These are phyloP conservation scores for Alternaria novae-zelandiae DNA, from an alignment of 2,329 filamentous ascomycete genomes.

Conservation along the genomic window DNA sequence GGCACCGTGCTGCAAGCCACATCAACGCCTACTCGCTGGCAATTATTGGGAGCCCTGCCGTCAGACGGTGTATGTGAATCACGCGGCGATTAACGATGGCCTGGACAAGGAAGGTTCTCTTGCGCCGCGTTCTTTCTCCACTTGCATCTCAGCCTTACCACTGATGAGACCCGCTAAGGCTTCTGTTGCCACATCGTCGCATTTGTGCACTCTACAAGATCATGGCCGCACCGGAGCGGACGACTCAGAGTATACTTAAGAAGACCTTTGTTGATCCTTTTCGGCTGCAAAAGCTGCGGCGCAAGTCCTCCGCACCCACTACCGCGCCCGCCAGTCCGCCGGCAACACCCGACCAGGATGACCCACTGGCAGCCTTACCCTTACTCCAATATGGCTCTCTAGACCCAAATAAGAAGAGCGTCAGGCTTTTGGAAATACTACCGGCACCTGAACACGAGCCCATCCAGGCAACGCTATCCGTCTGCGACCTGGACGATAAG, in stretches of 20 bases:
- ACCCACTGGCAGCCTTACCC: not conserved
- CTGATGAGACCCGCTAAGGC: not conserved
- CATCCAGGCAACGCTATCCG: not conserved
- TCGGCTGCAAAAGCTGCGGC: not conserved
- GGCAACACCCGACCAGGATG: not conserved
- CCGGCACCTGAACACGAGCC: slow-evolving; percentile 8
- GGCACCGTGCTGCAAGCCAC: not conserved
- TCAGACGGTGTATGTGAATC: not conserved
- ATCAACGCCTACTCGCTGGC: not conserved
- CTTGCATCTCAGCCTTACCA: not conserved
- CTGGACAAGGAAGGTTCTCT: not conserved
- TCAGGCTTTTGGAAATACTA: slow-evolving; percentile 14
- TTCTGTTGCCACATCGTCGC: not conserved
- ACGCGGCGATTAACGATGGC: not conserved
- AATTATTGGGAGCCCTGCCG: no score
- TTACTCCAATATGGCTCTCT: slow-evolving; percentile 10
- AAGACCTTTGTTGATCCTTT: slow-evolving; percentile 11
- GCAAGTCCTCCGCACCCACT: not conserved
- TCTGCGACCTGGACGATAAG: slow-evolving; percentile 17
- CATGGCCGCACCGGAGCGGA: not conserved
- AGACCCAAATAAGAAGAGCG: slow-evolving; percentile 5
- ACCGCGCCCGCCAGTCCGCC: not conserved
- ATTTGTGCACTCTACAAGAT: not conserved
- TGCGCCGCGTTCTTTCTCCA: not conserved
- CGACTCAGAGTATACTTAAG: slow-evolving; percentile 2